These are phyloP conservation scores for Perilla frutescens DNA, from an alignment of 257 asterid genomes.

Conservation along the genomic window DNA sequence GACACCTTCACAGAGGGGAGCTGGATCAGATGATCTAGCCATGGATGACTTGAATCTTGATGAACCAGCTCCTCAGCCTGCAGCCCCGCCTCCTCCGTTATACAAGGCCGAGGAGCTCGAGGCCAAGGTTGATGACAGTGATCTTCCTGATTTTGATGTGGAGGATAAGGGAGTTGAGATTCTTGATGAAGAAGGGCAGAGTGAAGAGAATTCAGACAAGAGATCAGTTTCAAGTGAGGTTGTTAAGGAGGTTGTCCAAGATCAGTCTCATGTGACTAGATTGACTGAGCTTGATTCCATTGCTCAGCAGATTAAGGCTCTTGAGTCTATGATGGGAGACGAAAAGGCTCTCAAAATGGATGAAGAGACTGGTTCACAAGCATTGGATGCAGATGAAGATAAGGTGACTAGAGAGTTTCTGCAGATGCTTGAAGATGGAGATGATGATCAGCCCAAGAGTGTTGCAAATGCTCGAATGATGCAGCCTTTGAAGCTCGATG, in stretches of 20 bases:
- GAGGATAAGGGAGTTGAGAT: constrained; percentile 91
- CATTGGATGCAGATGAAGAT: constrained; percentile 82
- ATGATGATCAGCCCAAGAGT: constrained; percentile 36
- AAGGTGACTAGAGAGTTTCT: constrained; percentile 84
- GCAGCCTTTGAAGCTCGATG: constrained; percentile 26
- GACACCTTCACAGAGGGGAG: constrained; percentile 67
- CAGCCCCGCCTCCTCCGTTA: neutral
- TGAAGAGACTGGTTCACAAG: constrained; percentile 61
- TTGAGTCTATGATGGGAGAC: constrained; percentile 77
- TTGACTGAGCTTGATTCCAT: constrained; percentile 78
- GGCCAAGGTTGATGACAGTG: constrained; percentile 54
- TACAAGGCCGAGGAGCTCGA: constrained; percentile 42
- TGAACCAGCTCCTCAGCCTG: constrained; percentile 51
- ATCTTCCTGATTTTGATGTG: constrained; percentile 77
- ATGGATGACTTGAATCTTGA: constrained; percentile 87
- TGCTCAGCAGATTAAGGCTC: constrained; percentile 89
- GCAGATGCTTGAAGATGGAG: constrained; percentile 72
- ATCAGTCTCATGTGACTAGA: constrained; percentile 60
- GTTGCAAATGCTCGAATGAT: constrained; percentile 27
- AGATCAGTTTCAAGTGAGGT: constrained; percentile 73
- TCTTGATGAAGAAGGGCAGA: constrained; percentile 47
- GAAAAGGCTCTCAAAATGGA: constrained; percentile 45
- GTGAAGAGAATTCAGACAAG: constrained; percentile 59
- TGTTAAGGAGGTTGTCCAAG: constrained; percentile 83
- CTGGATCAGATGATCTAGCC: constrained; percentile 48